Percentiles rank a stretch among this genome's conserved stretches.
Conservation (phyloP, 495 filamentous ascomycete species). For the Aspergillus sclerotioniger region DNA sequence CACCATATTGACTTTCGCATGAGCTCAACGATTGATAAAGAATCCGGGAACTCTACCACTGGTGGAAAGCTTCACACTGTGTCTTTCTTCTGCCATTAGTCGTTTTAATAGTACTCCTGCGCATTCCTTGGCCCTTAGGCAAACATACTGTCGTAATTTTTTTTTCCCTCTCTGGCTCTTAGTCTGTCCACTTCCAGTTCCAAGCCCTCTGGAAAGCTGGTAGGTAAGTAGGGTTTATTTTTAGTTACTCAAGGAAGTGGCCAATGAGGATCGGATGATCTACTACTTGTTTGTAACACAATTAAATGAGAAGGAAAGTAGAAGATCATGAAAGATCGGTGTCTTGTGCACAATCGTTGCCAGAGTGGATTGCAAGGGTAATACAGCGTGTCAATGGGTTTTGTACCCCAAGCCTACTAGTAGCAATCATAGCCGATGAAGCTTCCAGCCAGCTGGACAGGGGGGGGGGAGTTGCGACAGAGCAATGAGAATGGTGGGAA, state of each 20-base stretch:
- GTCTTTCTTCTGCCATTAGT: no score
- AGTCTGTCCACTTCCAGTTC: not conserved
- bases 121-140: not conserved
- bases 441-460: not conserved
- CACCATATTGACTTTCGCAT: not conserved
- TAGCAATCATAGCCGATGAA: not conserved
- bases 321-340: slow-evolving; percentile 20
- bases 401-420: no score
- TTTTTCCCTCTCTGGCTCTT: no score
- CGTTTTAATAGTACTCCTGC: not conserved
- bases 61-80: not conserved
- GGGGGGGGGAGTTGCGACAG: no score
- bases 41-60: no score
- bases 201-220: slow-evolving; percentile 1
- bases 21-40: not conserved
- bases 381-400: not conserved
- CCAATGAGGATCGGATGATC: slow-evolving; percentile 24
- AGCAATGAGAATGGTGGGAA: slow-evolving; percentile 5
- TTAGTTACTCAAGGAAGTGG: slow-evolving; percentile 7
- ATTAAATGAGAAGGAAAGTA: slow-evolving; percentile 22
- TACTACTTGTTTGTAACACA: slow-evolving; percentile 25
- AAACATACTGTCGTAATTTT: not conserved
- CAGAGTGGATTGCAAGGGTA: slow-evolving; percentile 12
- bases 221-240: slow-evolving; percentile 27
- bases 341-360: slow-evolving; percentile 11